Conservation (phyloP, 805 yeast genomes). For the Blastobotrys terrestris region DNA sequence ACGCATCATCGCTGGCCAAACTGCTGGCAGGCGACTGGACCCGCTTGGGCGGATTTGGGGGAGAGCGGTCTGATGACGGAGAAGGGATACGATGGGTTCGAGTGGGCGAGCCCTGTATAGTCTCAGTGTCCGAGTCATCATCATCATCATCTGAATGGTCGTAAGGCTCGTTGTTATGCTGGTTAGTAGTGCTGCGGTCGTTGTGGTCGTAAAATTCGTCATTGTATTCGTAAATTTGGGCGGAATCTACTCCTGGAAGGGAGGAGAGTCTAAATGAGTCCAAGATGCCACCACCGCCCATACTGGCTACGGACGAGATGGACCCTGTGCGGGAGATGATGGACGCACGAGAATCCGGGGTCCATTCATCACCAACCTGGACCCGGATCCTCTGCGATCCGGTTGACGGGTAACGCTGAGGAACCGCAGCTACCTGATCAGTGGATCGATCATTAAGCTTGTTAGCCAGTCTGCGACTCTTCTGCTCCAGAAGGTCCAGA, state of each 20-base stretch:
- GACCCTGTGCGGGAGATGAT: constrained; percentile 3
- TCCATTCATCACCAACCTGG: constrained; percentile 1
- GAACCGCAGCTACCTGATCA: neutral
- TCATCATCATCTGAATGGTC: neutral
- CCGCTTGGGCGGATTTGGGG: neutral
- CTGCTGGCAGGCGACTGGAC: neutral
- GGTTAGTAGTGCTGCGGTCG: neutral
- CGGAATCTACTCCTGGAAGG: constrained; percentile 11
- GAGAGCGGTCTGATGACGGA: neutral
- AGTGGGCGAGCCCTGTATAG: neutral
- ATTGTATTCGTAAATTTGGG: neutral
- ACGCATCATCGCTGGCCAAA: neutral
- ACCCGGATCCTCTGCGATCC: neutral
- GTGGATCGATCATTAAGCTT: constrained; percentile 7
- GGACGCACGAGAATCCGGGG: constrained; percentile 5
- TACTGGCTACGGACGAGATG: constrained; percentile 2
- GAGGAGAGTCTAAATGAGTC: constrained; percentile 22
- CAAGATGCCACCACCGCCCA: constrained; percentile 20
- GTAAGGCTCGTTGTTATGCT: neutral
- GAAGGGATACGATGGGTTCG: neutral
- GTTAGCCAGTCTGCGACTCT: constrained; percentile 22
- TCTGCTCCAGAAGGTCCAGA: constrained; percentile 21
- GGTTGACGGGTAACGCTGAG: neutral
- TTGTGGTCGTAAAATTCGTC: neutral
- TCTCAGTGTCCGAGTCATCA: neutral